Evolutionary conservation across 2,329 filamentous ascomycete genomes (phyloP).

Genomic region (Aspergillus thermomutatus): DNA sequence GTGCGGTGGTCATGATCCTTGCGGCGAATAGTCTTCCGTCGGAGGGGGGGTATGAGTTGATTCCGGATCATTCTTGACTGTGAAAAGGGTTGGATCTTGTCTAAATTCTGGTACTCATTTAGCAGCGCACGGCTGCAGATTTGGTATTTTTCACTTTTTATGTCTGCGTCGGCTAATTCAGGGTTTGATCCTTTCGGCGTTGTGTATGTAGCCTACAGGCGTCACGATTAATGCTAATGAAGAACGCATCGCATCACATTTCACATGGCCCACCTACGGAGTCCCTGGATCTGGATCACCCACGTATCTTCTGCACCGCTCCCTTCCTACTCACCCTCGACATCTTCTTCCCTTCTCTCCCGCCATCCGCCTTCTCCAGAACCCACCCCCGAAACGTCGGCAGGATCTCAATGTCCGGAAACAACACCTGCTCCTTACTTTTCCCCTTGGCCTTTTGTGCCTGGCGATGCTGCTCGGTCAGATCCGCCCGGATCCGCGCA

Average conservation of each 20-base stretch:
- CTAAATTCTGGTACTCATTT: background rate
- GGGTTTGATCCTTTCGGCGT: background rate
- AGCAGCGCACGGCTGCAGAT: background rate
- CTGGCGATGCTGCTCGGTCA: slow-evolving; percentile 10
- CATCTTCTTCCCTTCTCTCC: background rate
- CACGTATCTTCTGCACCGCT: slow-evolving; percentile 2
- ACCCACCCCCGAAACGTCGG: slow-evolving; percentile 27
- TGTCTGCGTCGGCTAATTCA: background rate
- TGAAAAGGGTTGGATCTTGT: background rate
- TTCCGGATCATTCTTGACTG: slow-evolving; percentile 43
- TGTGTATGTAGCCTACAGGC: slow-evolving; percentile 7
- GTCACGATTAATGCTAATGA: slow-evolving; percentile 11
- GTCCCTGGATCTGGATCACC: background rate
- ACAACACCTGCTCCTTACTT: slow-evolving; percentile 16
- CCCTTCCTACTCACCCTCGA: slow-evolving; percentile 3
- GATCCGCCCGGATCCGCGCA: slow-evolving; percentile 17
- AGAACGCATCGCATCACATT: background rate
- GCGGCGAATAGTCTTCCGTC: slow-evolving; percentile 69
- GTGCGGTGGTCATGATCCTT: slow-evolving; percentile 57
- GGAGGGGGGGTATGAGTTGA: slow-evolving; percentile 84
- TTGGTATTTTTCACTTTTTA: background rate
- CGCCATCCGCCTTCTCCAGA: background rate
- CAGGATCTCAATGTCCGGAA: slow-evolving; percentile 42
- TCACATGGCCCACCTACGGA: no score
- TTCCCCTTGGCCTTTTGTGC: background rate